These are phyloP conservation scores for Didymosphaeria variabile DNA, from an alignment of 2,329 filamentous ascomycete species.

Conservation along the genomic window DNA sequence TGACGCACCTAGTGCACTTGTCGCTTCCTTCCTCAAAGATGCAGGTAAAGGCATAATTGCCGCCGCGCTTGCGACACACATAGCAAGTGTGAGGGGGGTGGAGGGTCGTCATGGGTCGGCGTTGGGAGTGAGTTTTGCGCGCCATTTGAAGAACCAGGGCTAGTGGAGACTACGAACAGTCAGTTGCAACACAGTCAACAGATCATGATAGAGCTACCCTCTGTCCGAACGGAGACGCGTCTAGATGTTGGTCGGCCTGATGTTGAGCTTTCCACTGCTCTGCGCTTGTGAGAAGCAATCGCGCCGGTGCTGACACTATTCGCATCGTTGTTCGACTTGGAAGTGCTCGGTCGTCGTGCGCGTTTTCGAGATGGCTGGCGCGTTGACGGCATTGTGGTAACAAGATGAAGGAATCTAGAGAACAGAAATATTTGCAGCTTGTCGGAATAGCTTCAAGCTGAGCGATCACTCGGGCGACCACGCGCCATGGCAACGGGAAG, in stretches of 20 bases:
- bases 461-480: background rate
- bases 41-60: conserved; percentile 6
- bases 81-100: background rate
- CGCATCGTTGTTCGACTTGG: background rate
- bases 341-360: background rate
- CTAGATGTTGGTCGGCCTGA: background rate
- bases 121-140: background rate
- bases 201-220: background rate
- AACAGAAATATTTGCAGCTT: background rate
- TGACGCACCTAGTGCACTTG: conserved; percentile 3
- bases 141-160: background rate
- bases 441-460: background rate
- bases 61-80: conserved; percentile 2
- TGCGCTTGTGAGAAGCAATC: background rate
- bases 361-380: background rate
- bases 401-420: background rate
- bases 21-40: background rate
- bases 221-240: background rate
- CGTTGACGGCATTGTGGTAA: background rate
- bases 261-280: background rate
- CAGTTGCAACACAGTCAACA: background rate
- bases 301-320: background rate
- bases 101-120: background rate
- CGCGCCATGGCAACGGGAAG: background rate
- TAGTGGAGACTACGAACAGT: background rate